Conservation (phyloP, 345 rosid species). For the Limnanthes douglasii region DNA sequence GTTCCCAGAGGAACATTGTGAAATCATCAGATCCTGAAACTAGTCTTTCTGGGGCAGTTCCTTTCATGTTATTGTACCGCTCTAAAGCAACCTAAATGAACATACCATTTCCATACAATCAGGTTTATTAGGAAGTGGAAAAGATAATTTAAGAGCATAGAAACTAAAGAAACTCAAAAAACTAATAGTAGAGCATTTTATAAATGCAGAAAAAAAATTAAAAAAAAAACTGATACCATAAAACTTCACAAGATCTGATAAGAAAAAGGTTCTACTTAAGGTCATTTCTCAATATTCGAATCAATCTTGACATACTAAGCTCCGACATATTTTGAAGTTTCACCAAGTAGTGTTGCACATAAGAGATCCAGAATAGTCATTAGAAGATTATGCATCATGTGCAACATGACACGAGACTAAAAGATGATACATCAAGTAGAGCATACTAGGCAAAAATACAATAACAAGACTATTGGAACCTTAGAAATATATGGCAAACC, state of each 20-base stretch:
- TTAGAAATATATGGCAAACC: constrained; percentile 18
- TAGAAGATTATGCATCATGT: no score
- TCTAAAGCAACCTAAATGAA: constrained; percentile 55
- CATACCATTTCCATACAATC: no score
- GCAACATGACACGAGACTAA: background rate
- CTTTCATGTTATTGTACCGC: constrained; percentile 72
- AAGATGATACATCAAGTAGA: background rate
- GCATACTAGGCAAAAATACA: background rate
- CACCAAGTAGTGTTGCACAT: no score
- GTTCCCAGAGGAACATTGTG: constrained; percentile 97
- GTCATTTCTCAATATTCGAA: no score
- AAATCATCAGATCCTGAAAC: constrained; percentile 95
- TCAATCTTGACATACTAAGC: no score
- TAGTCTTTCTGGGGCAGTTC: constrained; percentile 72
- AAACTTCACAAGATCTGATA: no score
- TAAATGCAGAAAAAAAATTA: constrained; percentile 5
- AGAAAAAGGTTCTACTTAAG: no score
- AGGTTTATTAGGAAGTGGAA: no score
- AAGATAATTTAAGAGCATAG: no score
- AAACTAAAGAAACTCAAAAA: constrained; percentile 3
- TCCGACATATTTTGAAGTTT: no score
- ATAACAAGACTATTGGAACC: background rate
- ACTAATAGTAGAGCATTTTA: background rate
- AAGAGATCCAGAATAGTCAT: no score
- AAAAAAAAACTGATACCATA: background rate